Evolutionary conservation across 345 rosid genomes (phyloP), one percentile per base, ranked within the genome.

Genomic region (Corymbia maculata): DNA sequence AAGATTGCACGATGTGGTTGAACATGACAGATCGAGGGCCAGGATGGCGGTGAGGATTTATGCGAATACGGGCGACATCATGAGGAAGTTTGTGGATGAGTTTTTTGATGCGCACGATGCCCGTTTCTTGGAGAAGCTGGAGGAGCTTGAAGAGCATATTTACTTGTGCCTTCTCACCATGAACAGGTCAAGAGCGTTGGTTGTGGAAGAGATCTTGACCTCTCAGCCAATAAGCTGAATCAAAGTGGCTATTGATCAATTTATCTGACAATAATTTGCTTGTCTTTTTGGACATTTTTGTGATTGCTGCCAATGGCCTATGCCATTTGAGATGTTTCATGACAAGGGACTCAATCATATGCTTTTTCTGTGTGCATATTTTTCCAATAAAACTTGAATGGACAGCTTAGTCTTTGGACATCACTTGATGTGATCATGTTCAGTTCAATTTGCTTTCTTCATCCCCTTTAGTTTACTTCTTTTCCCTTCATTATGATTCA

Each of bases 91-190:
- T 17, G 91, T 94, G 88, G 94, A 87, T 49, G 98, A 94, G 87
- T 89, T 96, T 42, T 9, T 75, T 10, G 52, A 87, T 32, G 86
- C 88, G 70, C 93, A 94, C 30, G 92, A 95, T 49, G 85, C 91
- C 21, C 86, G 94, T 68, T 96, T 96, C 89, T 87, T 92, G 91
- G 97, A 98, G 89, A 98, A 93, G 89, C 75, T 97, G n/a, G 94
- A 93, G 87, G 99, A 98, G 91, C 97, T 97, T 30, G 99, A 98
- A 86, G 92, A 92, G 68, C 97, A 95, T 87, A 89, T 95, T 44
- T 95, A 89, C 90, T 88, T 96, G 87, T 97, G 97, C 92, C 95
- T 95, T 86, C 95, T 95, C 89, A 95, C 96, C 51, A 95, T 98
- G 45, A 95, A 97, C 88, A 93, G 94, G 92, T 95, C 95, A 64